A percentile compares a stretch with the other conserved stretches of the same genome.
Evolutionary conservation across 805 yeast species (phyloP).

Genomic region (Lipomyces mesembrius): DNA sequence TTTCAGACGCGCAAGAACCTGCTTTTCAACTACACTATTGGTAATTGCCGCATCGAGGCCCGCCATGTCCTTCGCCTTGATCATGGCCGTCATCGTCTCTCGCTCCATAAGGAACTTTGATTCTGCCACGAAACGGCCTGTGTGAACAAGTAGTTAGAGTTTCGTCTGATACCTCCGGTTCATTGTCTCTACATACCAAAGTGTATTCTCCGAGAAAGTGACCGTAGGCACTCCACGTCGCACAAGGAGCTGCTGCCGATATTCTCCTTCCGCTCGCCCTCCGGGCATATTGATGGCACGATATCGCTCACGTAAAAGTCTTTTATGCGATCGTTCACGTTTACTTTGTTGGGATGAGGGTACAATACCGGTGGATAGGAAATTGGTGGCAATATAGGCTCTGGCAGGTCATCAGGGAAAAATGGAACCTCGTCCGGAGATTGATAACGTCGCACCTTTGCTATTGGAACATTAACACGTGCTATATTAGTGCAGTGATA

Average conservation of each 20-base stretch:
- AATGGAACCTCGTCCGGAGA: slow-evolving; percentile 95
- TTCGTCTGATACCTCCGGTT: background rate
- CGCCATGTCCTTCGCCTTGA: slow-evolving; percentile 63
- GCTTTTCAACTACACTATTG: slow-evolving; percentile 82
- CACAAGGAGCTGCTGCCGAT: slow-evolving; percentile 82
- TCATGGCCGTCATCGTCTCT: slow-evolving; percentile 65
- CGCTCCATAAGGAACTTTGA: slow-evolving; percentile 78
- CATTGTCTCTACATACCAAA: slow-evolving; percentile 64
- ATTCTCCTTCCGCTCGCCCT: slow-evolving; percentile 75
- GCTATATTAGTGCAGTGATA: background rate
- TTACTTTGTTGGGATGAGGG: slow-evolving; percentile 70
- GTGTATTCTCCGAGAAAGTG: slow-evolving; percentile 89
- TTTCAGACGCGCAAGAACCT: slow-evolving; percentile 75
- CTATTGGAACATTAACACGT: slow-evolving; percentile 30
- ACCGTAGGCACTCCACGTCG: slow-evolving; percentile 86
- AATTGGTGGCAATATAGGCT: slow-evolving; percentile 78
- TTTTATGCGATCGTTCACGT: slow-evolving; percentile 72
- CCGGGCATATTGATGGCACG: slow-evolving; percentile 55
- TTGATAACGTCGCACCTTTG: slow-evolving; percentile 85
- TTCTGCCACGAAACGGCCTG: slow-evolving; percentile 83
- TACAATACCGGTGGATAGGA: slow-evolving; percentile 82
- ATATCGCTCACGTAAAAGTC: slow-evolving; percentile 70
- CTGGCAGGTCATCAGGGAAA: slow-evolving; percentile 67
- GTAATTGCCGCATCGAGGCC: slow-evolving; percentile 85
- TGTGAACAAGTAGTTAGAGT: background rate